Percentiles rank a stretch among this genome's conserved stretches.
Conservation (phyloP, 1,284 basidiomycete species). For the Cystobasidiaceae sp. region DNA sequence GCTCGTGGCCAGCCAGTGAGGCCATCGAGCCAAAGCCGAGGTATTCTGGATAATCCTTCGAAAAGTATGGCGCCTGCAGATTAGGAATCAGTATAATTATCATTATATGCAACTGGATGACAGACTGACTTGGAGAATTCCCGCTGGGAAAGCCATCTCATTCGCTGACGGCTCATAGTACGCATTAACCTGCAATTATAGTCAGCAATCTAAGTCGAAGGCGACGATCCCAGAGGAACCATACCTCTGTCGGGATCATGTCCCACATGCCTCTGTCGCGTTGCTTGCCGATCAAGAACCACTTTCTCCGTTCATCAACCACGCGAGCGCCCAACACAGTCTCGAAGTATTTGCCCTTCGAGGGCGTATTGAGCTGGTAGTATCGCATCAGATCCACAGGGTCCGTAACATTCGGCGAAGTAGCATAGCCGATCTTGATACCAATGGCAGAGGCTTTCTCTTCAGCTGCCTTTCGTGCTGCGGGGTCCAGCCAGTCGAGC, state of each 20-base stretch:
- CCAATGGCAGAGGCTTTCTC: slow-evolving; percentile 70
- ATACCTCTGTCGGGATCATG: slow-evolving; percentile 66
- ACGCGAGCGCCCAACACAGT: slow-evolving; percentile 64
- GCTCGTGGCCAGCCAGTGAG: slow-evolving; percentile 79
- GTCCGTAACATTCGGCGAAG: slow-evolving; percentile 72
- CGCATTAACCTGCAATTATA: slow-evolving; percentile 57
- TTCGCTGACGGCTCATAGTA: slow-evolving; percentile 75
- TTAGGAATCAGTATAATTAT: background rate
- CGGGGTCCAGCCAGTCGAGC: slow-evolving; percentile 86
- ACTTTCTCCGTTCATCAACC: slow-evolving; percentile 53
- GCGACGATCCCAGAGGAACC: slow-evolving; percentile 35
- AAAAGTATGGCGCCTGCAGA: slow-evolving; percentile 73
- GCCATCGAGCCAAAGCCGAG: slow-evolving; percentile 88
- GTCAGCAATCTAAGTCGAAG: background rate
- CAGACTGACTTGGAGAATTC: slow-evolving; percentile 64
- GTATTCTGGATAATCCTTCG: slow-evolving; percentile 61
- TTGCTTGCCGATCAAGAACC: slow-evolving; percentile 67
- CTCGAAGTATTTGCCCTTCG: slow-evolving; percentile 70
- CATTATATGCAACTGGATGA: background rate
- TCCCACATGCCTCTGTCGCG: slow-evolving; percentile 77
- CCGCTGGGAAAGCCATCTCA: slow-evolving; percentile 94
- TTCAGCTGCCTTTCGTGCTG: slow-evolving; percentile 73
- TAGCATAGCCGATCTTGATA: slow-evolving; percentile 83
- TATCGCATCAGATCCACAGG: slow-evolving; percentile 66
- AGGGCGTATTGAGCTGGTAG: slow-evolving; percentile 63